Evolutionary conservation across 2,329 filamentous ascomycete genomes (phyloP).

Genomic region (Monosporascus cannonballus): DNA sequence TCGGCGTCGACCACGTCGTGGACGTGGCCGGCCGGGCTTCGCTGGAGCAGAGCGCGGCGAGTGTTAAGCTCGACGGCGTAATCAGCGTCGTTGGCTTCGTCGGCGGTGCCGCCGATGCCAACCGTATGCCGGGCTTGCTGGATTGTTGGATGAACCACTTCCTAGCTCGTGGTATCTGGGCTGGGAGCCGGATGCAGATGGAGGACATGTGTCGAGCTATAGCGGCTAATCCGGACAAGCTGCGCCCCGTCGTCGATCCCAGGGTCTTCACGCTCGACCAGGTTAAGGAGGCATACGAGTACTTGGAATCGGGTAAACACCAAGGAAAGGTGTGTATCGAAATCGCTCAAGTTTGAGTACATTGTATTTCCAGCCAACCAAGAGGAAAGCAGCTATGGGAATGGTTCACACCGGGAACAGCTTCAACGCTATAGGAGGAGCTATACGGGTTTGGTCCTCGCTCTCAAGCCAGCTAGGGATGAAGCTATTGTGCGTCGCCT

Average conservation of each 20-base stretch:
- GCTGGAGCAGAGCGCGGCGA: slow-evolving; percentile 32
- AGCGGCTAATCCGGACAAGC: slow-evolving; percentile 37
- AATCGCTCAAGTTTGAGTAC: neutral
- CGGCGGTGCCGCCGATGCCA: slow-evolving; percentile 16
- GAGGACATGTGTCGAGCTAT: slow-evolving; percentile 46
- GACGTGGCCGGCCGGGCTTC: slow-evolving; percentile 35
- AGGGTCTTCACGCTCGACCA: slow-evolving; percentile 39
- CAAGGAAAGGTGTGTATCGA: slow-evolving; percentile 31
- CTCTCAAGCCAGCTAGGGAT: no score
- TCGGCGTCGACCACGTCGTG: slow-evolving; percentile 36
- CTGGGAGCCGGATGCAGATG: slow-evolving; percentile 40
- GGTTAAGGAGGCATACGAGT: slow-evolving; percentile 37
- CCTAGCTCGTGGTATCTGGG: slow-evolving; percentile 40
- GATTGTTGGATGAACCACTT: slow-evolving; percentile 29
- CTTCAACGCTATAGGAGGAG: no score
- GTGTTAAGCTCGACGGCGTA: slow-evolving; percentile 34
- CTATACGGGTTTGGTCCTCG: no score
- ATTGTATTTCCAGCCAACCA: no score
- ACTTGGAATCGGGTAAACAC: slow-evolving; percentile 27
- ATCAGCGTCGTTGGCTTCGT: slow-evolving; percentile 33
- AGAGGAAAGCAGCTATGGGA: no score
- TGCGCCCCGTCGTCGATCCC: slow-evolving; percentile 38
- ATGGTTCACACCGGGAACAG: no score
- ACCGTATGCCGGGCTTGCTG: slow-evolving; percentile 12
- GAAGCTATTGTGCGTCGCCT: no score